A percentile compares a stretch with the other conserved stretches of the same genome.
Conservation (phyloP, 75 land plant genomes). For the Sequoia sempervirens region DNA sequence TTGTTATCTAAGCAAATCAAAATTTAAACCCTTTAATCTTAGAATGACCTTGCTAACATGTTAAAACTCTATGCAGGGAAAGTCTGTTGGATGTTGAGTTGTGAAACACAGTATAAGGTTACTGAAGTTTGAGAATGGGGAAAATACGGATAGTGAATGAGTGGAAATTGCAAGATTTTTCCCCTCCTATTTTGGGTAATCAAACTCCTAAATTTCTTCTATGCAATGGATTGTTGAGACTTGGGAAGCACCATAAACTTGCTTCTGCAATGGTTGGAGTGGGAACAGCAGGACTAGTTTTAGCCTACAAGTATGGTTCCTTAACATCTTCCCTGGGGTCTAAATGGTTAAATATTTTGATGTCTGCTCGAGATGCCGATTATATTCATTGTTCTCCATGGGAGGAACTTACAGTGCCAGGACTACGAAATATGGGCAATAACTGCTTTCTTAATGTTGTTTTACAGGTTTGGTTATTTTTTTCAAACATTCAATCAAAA, state of each 20-base stretch:
- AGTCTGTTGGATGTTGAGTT: not conserved
- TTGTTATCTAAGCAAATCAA: not conserved
- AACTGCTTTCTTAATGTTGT: conserved; percentile 90
- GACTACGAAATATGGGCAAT: conserved; percentile 77
- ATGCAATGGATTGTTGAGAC: not conserved
- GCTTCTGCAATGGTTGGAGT: conserved; percentile 7
- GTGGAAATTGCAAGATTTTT: not conserved
- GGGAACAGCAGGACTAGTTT: conserved; percentile 3
- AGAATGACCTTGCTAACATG: not conserved
- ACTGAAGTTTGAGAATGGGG: not conserved
- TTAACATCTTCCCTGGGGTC: not conserved
- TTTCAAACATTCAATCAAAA: not conserved
- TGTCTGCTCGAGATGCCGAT: not conserved
- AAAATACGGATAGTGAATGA: not conserved
- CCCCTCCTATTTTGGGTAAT: not conserved
- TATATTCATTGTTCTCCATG: not conserved
- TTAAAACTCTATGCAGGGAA: not conserved
- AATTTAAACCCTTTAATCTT: not conserved
- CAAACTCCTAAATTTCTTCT: not conserved
- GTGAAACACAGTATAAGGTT: not conserved
- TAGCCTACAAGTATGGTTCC: conserved; percentile 9
- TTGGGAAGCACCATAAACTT: not conserved
- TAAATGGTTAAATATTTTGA: not conserved
- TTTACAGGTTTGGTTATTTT: conserved; percentile 57
- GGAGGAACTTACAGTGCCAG: conserved; percentile 46